These are phyloP conservation scores for Trichosporon sp. DNA, from an alignment of 1,284 basidiomycete genomes.

Conservation along the genomic window DNA sequence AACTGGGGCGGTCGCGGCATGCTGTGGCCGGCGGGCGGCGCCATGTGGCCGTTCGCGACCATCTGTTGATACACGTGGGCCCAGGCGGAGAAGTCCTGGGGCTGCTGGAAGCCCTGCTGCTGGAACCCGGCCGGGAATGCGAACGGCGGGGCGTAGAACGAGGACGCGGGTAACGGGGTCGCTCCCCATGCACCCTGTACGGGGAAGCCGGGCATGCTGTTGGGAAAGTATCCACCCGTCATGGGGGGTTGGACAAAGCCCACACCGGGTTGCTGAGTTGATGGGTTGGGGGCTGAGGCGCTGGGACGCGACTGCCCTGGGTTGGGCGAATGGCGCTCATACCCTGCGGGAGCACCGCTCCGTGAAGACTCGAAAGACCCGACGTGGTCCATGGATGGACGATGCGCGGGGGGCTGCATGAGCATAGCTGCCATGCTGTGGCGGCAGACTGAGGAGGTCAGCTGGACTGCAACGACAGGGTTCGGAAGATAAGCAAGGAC, in stretches of 20 bases:
- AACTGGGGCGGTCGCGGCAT: slow-evolving; percentile 32
- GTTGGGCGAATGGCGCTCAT: slow-evolving; percentile 10
- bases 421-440: slow-evolving; percentile 50
- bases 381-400: slow-evolving; percentile 51
- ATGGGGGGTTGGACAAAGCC: slow-evolving; percentile 16
- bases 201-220: slow-evolving; percentile 11
- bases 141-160: slow-evolving; percentile 46
- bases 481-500: not conserved
- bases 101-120: slow-evolving; percentile 42
- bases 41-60: slow-evolving; percentile 44
- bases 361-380: slow-evolving; percentile 44
- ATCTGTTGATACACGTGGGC: slow-evolving; percentile 55
- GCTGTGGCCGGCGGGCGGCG: slow-evolving; percentile 30
- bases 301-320: slow-evolving; percentile 12
- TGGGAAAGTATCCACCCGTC: slow-evolving; percentile 2
- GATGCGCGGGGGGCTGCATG: slow-evolving; percentile 45
- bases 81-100: slow-evolving; percentile 53
- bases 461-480: not conserved
- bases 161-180: slow-evolving; percentile 32
- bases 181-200: slow-evolving; percentile 16
- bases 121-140: slow-evolving; percentile 25
- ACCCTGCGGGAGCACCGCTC: slow-evolving; percentile 4
- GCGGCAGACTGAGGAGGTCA: slow-evolving; percentile 14
- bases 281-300: not conserved
- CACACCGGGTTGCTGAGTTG: slow-evolving; percentile 12